phyloP scores from a whole-genome alignment of 805 yeast species.

The Candida sphagnicola region DNA sequence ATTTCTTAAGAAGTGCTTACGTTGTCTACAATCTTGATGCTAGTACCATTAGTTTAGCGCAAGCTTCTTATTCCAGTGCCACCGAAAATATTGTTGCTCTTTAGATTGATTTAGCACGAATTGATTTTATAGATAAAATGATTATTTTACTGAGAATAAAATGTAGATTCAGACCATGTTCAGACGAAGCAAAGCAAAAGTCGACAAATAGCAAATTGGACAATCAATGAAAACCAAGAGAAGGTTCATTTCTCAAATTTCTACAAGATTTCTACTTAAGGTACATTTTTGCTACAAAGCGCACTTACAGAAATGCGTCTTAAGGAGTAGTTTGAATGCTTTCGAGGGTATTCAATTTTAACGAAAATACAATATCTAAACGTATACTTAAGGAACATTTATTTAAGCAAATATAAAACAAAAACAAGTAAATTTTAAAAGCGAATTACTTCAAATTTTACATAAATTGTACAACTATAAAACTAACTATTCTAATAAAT shows the following conservation, averaged over 20 bases:
- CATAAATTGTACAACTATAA: background rate
- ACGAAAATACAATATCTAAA: no score
- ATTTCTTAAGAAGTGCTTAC: conserved; percentile 55
- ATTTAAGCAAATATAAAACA: background rate
- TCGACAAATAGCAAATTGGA: background rate
- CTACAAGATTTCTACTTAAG: no score
- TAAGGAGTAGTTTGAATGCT: background rate
- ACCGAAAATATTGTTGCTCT: conserved; percentile 2
- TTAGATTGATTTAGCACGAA: no score
- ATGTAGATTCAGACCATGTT: no score
- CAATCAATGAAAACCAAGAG: background rate
- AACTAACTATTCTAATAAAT: background rate
- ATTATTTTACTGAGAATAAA: no score
- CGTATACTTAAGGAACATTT: background rate
- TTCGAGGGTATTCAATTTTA: background rate
- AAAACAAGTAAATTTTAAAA: background rate
- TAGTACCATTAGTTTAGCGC: conserved; percentile 49
- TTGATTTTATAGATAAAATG: no score
- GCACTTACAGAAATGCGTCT: no score
- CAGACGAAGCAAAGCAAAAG: background rate
- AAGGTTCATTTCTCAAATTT: background rate
- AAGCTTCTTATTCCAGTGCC: conserved; percentile 20
- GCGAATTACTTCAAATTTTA: background rate
- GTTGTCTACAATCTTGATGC: conserved; percentile 57
- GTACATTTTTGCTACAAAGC: no score